A percentile compares a stretch with the other conserved stretches of the same genome.
phyloP scores from a whole-genome alignment of 768 basidiomycete genomes.

The Phallus indusiatus region DNA sequence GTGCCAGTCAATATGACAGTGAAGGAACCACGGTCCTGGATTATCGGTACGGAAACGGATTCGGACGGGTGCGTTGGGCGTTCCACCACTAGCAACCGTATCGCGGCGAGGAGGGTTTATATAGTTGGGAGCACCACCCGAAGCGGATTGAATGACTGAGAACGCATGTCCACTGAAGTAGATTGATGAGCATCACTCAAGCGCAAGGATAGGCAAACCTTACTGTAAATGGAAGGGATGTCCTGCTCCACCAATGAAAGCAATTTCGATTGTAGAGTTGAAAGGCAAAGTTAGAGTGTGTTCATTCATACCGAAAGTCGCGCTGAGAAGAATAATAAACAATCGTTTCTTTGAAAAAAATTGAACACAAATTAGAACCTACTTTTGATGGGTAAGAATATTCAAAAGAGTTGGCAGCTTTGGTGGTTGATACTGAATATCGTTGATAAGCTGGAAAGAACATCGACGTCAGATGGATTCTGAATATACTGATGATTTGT shows the following conservation, averaged over 20 bases:
- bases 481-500: not conserved
- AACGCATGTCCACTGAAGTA: constrained; percentile 17
- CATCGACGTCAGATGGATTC: not conserved
- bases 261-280: constrained; percentile 1
- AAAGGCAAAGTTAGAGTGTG: not conserved
- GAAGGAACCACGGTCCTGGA: constrained; percentile 33
- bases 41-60: constrained; percentile 45
- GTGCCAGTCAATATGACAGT: no score
- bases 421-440: constrained; percentile 1
- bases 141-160: constrained; percentile 26
- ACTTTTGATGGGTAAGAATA: not conserved
- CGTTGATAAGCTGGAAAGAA: not conserved
- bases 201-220: not conserved
- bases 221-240: constrained; percentile 8
- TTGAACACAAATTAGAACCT: not conserved
- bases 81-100: constrained; percentile 16
- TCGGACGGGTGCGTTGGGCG: constrained; percentile 28
- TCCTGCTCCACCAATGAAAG: constrained; percentile 1
- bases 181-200: not conserved
- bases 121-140: constrained; percentile 24
- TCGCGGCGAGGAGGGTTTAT: constrained; percentile 21
- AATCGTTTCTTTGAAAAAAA: not conserved
- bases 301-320: constrained; percentile 1
- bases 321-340: not conserved
- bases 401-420: not conserved